These are phyloP conservation scores for Austroboletus eburneus DNA, from an alignment of 768 basidiomycete species.

Conservation along the genomic window DNA sequence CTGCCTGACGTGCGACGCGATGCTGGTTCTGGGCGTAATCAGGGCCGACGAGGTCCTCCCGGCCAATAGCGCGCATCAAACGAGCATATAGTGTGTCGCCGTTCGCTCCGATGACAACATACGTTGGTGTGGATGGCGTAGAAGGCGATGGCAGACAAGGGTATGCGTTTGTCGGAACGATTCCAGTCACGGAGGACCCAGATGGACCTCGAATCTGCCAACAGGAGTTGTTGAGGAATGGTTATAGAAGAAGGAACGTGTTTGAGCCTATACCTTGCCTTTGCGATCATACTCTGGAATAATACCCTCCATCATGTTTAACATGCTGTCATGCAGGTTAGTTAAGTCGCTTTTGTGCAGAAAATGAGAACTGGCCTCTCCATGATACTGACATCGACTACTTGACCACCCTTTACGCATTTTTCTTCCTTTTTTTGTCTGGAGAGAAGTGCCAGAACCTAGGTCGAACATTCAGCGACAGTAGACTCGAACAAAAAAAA, in stretches of 20 bases:
- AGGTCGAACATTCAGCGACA: neutral
- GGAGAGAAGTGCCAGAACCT: slow-evolving; percentile 58
- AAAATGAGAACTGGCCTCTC: slow-evolving; percentile 45
- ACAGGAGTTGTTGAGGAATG: neutral
- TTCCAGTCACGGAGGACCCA: slow-evolving; percentile 70
- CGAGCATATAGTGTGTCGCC: slow-evolving; percentile 67
- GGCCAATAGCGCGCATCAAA: slow-evolving; percentile 57
- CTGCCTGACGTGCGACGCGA: slow-evolving; percentile 39
- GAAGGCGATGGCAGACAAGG: slow-evolving; percentile 51
- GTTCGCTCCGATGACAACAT: slow-evolving; percentile 70
- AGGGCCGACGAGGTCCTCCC: slow-evolving; percentile 56
- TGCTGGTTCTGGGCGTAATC: slow-evolving; percentile 42
- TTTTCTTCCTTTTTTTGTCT: slow-evolving; percentile 33
- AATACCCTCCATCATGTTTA: slow-evolving; percentile 75
- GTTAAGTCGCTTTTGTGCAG: neutral
- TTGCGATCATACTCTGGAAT: slow-evolving; percentile 74
- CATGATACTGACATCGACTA: slow-evolving; percentile 73
- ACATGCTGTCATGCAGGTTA: slow-evolving; percentile 44
- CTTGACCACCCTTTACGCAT: slow-evolving; percentile 39
- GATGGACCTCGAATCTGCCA: slow-evolving; percentile 63
- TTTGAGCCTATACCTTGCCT: slow-evolving; percentile 43
- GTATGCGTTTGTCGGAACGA: slow-evolving; percentile 73
- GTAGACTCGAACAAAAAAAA: neutral
- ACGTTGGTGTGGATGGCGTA: slow-evolving; percentile 41
- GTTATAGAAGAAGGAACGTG: neutral